Conservation (phyloP, 2,329 filamentous ascomycete genomes). For the Colletotrichum phormii region DNA sequence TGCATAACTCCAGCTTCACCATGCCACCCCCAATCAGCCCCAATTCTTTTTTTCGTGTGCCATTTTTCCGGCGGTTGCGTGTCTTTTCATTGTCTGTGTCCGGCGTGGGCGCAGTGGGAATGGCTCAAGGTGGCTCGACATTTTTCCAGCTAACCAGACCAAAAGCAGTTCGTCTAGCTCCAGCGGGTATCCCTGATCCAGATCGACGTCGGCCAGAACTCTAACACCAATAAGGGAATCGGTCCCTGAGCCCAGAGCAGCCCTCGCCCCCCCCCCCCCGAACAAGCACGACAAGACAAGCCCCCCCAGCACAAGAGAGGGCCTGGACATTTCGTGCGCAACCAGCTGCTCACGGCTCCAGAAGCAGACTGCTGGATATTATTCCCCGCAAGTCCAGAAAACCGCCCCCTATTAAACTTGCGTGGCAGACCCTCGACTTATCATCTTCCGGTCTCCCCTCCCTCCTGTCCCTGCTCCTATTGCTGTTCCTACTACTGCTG, state of each 20-base stretch:
- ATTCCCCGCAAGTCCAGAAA: slow-evolving; percentile 27
- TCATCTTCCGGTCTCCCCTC: slow-evolving; percentile 1
- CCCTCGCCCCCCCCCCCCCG: slow-evolving; percentile 6
- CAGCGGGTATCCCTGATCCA: slow-evolving; percentile 34
- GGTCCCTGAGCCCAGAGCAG: slow-evolving; percentile 27
- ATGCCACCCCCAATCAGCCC: background rate
- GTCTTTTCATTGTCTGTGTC: slow-evolving; percentile 26
- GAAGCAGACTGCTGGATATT: background rate
- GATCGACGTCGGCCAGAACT: slow-evolving; percentile 36
- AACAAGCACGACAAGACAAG: slow-evolving; percentile 18
- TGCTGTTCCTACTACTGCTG: background rate
- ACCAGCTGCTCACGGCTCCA: slow-evolving; percentile 7
- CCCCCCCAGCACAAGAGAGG: slow-evolving; percentile 11
- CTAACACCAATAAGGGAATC: slow-evolving; percentile 36
- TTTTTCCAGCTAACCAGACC: slow-evolving; percentile 32
- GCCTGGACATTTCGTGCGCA: slow-evolving; percentile 12
- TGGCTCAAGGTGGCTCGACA: slow-evolving; percentile 34
- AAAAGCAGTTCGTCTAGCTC: slow-evolving; percentile 28
- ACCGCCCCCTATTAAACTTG: slow-evolving; percentile 23
- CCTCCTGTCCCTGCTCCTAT: background rate
- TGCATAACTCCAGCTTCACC: background rate
- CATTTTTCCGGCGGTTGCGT: slow-evolving; percentile 5
- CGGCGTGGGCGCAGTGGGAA: slow-evolving; percentile 32
- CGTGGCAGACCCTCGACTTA: slow-evolving; percentile 15
- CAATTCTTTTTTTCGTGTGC: background rate